Base-by-base conservation (phyloP, 441 rosid species). In the Macaranga tanarius region DNA sequence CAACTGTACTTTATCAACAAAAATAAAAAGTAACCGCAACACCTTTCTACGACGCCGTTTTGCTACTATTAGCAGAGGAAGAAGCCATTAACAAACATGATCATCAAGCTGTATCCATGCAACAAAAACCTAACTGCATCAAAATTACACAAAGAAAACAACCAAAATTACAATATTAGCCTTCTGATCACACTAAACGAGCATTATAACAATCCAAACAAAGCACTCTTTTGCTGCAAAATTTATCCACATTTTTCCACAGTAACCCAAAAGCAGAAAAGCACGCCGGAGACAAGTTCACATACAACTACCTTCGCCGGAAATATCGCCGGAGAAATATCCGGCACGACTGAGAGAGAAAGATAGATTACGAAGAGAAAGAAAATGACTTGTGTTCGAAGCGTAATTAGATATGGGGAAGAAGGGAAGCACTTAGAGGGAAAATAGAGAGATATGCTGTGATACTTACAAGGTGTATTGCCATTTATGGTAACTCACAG, bases 251-350 rank as follows among this genome's bases (percentile, higher is more conserved):
- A 71, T 52, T 61, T 20, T 9, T 9, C 10, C 31, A 61, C 34
- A 65, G 50, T 31, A 16, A 11, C 7, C 11, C 22, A 48, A n/a
- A 56, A 4, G 58, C 34, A 44, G 38, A 26, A 47, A 40, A 50
- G 68, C 77, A 62, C 66, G 51, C 26, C 42, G n/a, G 63, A 23
- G 63, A 61, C 26, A 58, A 68, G 1, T 51, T 16, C 10, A 1
- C 10, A 16, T 13, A 44, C 4, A 40, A 47, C 23, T 76, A 82
- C 86, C 84, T 73, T 58, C 55, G 65, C 72, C 79, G 65, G 77
- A 69, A 25, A 61, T 66, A 72, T 76, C 76, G 73, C 77, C 79
- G 73, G 77, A 23, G 45, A 72, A 70, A 58, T 67, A 61, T 40
- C 79, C 79, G 77, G 75, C 73, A 26, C 48, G 47, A 19, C 22